Evolutionary conservation across 139 green algal species (phyloP).

Genomic region (Bryopsis sp.): DNA sequence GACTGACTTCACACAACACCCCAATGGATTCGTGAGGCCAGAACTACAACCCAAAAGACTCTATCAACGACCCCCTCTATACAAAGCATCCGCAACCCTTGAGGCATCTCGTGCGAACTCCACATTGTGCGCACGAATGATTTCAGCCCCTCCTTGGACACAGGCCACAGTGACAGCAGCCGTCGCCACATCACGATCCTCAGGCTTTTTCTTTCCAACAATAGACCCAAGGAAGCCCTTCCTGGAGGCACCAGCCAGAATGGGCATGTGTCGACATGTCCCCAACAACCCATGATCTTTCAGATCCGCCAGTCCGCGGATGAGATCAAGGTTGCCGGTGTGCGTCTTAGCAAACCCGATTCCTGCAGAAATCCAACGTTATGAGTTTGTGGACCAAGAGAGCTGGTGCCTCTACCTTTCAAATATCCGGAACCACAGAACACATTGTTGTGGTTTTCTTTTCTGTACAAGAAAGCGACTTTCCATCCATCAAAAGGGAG

Average conservation of each 20-base stretch:
- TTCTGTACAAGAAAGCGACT: too few species aligned
- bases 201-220: slow-evolving; percentile 28
- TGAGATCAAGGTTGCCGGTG: slow-evolving; percentile 51
- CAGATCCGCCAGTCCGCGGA: slow-evolving; percentile 46
- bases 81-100: slow-evolving; percentile 57
- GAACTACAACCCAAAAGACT: too few species aligned
- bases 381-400: too few species aligned
- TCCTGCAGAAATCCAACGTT: too few species aligned
- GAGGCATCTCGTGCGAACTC: slow-evolving; percentile 41
- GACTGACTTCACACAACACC: too few species aligned
- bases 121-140: slow-evolving; percentile 80
- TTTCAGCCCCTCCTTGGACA: slow-evolving; percentile 52
- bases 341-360: slow-evolving; percentile 85
- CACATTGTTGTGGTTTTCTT: too few species aligned
- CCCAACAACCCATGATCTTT: slow-evolving; percentile 24
- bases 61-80: too few species aligned
- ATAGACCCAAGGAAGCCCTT: slow-evolving; percentile 74
- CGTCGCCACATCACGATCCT: slow-evolving; percentile 41
- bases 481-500: too few species aligned
- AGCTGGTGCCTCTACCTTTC: too few species aligned
- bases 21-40: too few species aligned
- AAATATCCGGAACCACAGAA: too few species aligned
- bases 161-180: slow-evolving; percentile 29
- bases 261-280: slow-evolving; percentile 32
- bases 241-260: slow-evolving; percentile 67